These are phyloP conservation scores for Microcos paniculata DNA, from an alignment of 345 rosid species.

Conservation along the genomic window DNA sequence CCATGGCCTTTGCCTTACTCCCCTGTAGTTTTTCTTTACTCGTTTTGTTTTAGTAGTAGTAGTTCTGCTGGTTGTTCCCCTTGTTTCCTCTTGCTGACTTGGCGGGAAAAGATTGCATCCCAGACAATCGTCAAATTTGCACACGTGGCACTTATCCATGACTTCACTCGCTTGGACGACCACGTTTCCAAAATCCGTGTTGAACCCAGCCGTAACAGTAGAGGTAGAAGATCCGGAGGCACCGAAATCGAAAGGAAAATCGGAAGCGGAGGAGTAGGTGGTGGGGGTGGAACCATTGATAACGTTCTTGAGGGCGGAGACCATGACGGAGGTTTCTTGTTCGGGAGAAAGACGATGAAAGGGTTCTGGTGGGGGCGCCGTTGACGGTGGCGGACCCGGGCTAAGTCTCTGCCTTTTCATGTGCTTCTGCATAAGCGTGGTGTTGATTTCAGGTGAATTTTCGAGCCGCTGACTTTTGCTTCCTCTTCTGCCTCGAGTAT, in stretches of 20 bases:
- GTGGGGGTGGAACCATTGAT: constrained; percentile 25
- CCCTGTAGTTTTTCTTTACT: constrained; percentile 77
- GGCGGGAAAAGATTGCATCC: constrained; percentile 83
- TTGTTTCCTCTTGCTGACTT: constrained; percentile 24
- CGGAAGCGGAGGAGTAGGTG: constrained; percentile 2
- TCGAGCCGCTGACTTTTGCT: not conserved
- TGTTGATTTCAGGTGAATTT: not conserved
- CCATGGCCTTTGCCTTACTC: constrained; percentile 98
- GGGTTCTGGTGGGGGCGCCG: not conserved
- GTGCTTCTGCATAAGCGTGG: constrained; percentile 32
- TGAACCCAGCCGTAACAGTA: not conserved
- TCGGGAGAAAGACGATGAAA: constrained; percentile 41
- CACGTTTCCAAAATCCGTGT: not conserved
- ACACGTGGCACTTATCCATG: constrained; percentile 56
- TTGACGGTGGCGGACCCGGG: not conserved
- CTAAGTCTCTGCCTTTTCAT: constrained; percentile 27
- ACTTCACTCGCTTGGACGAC: constrained; percentile 31
- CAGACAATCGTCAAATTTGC: constrained; percentile 64
- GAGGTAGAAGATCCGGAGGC: constrained; percentile 7
- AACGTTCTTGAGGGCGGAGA: constrained; percentile 39
- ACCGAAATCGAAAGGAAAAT: not conserved
- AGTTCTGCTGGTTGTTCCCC: not conserved
- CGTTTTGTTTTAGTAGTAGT: constrained; percentile 25
- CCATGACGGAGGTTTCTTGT: constrained; percentile 68
- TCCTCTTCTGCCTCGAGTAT: not conserved